Percentiles rank a stretch among this genome's conserved stretches.
Conservation (phyloP, 495 filamentous ascomycete genomes). For the Amphirosellinia nigrospora region DNA sequence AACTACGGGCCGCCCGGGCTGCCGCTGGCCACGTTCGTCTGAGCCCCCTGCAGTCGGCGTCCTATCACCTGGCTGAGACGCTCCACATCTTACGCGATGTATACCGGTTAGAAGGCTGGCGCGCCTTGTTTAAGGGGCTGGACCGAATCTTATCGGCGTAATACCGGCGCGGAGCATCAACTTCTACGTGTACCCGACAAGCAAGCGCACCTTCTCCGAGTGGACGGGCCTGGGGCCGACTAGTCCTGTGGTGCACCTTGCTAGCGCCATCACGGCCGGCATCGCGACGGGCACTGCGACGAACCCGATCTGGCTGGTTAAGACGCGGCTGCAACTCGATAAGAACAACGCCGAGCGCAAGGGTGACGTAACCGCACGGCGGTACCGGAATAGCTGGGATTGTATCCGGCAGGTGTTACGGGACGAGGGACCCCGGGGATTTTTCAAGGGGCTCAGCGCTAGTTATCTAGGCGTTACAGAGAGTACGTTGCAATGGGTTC, state of each 20-base stretch:
- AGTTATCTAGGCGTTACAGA: conserved; percentile 87
- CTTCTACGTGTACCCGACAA: conserved; percentile 88
- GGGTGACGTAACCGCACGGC: conserved; percentile 57
- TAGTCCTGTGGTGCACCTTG: conserved; percentile 72
- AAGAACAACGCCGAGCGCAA: conserved; percentile 63
- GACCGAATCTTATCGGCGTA: conserved; percentile 88
- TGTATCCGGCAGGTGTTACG: conserved; percentile 78
- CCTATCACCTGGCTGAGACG: conserved; percentile 75
- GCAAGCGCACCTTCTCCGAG: conserved; percentile 75
- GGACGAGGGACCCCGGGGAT: conserved; percentile 74
- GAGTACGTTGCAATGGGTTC: conserved; percentile 83
- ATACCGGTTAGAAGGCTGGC: conserved; percentile 76
- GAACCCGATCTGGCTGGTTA: conserved; percentile 92
- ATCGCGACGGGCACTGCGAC: conserved; percentile 84
- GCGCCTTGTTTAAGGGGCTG: conserved; percentile 86
- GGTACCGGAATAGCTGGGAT: conserved; percentile 83
- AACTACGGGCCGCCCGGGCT: conserved; percentile 56
- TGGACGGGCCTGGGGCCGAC: conserved; percentile 69
- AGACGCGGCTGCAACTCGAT: conserved; percentile 88
- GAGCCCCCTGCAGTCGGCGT: conserved; percentile 53
- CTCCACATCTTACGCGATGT: conserved; percentile 80
- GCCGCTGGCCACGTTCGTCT: conserved; percentile 46
- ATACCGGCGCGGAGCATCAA: conserved; percentile 86
- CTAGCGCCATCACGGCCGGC: conserved; percentile 74
- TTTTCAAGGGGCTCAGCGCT: conserved; percentile 86